Percentiles rank a stretch among this genome's conserved stretches.
phyloP scores from a whole-genome alignment of 768 basidiomycete species.

The Sistotremastrum niveocremeum region DNA sequence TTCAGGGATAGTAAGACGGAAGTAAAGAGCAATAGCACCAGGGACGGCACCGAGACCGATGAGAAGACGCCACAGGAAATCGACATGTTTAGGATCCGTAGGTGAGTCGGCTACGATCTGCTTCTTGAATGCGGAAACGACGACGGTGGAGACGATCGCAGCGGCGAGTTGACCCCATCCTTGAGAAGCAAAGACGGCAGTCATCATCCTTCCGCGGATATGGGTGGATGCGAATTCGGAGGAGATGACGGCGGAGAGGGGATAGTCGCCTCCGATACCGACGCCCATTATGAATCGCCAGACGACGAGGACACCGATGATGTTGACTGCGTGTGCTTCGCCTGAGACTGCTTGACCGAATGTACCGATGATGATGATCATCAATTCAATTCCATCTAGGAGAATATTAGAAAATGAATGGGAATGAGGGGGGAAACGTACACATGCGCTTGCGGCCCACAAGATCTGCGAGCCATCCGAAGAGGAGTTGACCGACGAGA shows the following conservation, averaged over 20 bases:
- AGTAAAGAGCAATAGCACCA: slow-evolving; percentile 71
- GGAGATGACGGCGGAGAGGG: slow-evolving; percentile 72
- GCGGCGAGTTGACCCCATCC: slow-evolving; percentile 82
- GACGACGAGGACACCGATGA: slow-evolving; percentile 64
- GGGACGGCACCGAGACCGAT: slow-evolving; percentile 84
- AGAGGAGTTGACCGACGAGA: slow-evolving; percentile 59
- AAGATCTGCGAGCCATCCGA: slow-evolving; percentile 69
- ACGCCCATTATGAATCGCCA: slow-evolving; percentile 81
- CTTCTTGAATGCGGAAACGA: slow-evolving; percentile 55
- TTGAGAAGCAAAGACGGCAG: slow-evolving; percentile 73
- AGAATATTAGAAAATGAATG: neutral
- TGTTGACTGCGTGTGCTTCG: slow-evolving; percentile 46
- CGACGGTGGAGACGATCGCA: slow-evolving; percentile 49
- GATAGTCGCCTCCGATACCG: slow-evolving; percentile 86
- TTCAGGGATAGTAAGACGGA: slow-evolving; percentile 87
- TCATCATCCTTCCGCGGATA: slow-evolving; percentile 77
- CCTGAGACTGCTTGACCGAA: slow-evolving; percentile 73
- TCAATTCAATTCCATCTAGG: slow-evolving; percentile 56
- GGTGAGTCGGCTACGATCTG: slow-evolving; percentile 33
- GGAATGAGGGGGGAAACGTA: slow-evolving; percentile 20
- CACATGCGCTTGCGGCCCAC: slow-evolving; percentile 74
- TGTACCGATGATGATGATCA: slow-evolving; percentile 70
- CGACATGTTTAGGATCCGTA: slow-evolving; percentile 34
- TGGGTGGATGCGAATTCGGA: slow-evolving; percentile 77
- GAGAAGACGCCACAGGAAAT: slow-evolving; percentile 75